These are phyloP conservation scores for Ilyonectria mors-panacis DNA, from an alignment of 2,329 filamentous ascomycete species.

Conservation along the genomic window DNA sequence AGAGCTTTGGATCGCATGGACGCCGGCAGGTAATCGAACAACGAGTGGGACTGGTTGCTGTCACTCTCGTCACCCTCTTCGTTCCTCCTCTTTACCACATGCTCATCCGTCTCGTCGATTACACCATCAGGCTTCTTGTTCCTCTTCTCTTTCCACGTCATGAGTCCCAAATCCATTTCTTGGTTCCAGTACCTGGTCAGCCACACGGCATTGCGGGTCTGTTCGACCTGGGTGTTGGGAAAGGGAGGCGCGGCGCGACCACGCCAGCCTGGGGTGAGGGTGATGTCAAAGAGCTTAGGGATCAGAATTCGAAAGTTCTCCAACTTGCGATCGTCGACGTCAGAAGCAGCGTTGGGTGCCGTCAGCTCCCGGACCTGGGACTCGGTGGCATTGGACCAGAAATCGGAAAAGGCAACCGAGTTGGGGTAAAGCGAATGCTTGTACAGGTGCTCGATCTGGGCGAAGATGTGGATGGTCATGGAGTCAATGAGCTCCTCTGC, in stretches of 20 bases:
- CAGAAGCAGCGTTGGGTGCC: conserved; percentile 38
- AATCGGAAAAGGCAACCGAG: conserved; percentile 64
- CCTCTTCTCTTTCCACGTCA: conserved; percentile 61
- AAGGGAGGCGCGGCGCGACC: conserved; percentile 58
- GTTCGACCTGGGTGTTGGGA: conserved; percentile 65
- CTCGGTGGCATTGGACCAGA: conserved; percentile 52
- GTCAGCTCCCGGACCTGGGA: conserved; percentile 48
- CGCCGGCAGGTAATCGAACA: conserved; percentile 38
- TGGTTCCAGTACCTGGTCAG: conserved; percentile 67
- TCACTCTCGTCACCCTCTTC: conserved; percentile 20
- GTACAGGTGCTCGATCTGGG: conserved; percentile 64
- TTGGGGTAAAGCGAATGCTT: conserved; percentile 56
- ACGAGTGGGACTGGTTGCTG: conserved; percentile 17
- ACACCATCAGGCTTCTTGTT: conserved; percentile 58
- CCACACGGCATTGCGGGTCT: conserved; percentile 68
- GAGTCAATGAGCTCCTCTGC: conserved; percentile 56
- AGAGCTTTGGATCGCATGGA: conserved; percentile 25
- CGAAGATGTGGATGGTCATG: conserved; percentile 58
- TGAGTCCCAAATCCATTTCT: conserved; percentile 56
- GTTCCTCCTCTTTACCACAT: conserved; percentile 34
- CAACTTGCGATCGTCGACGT: conserved; percentile 48
- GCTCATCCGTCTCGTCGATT: conserved; percentile 35
- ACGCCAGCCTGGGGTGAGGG: conserved; percentile 68
- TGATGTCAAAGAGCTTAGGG: conserved; percentile 67
- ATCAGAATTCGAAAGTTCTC: conserved; percentile 67